Percentiles rank a stretch among this genome's conserved stretches.
Evolutionary conservation across 352 stramenopile species (phyloP).

Genomic region (Blastocystis sp.): DNA sequence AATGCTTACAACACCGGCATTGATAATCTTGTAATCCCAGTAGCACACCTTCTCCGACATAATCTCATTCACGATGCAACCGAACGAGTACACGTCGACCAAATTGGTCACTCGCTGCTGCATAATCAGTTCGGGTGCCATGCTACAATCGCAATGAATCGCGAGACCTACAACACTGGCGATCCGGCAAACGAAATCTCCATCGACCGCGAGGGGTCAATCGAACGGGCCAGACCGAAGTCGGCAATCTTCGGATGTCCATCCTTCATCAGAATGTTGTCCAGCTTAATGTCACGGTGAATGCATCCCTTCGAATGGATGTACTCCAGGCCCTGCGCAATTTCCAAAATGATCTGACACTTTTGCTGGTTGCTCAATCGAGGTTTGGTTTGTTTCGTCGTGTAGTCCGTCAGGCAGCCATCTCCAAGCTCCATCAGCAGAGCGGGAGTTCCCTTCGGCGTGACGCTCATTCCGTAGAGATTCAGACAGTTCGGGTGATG

Average conservation of each 20-base stretch:
- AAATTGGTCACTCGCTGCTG: background rate
- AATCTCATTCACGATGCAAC: conserved; percentile 44
- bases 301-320: conserved; percentile 8
- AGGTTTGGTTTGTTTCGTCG: background rate
- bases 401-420: background rate
- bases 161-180: background rate
- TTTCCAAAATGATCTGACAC: conserved; percentile 15
- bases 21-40: background rate
- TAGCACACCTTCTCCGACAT: background rate
- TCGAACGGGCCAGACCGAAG: background rate
- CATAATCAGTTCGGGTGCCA: conserved; percentile 19
- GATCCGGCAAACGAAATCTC: background rate
- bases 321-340: conserved; percentile 10
- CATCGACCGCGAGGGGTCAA: background rate
- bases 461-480: background rate
- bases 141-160: background rate
- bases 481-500: background rate
- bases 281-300: conserved; percentile 22
- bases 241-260: conserved; percentile 38
- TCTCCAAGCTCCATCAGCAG: conserved; percentile 7
- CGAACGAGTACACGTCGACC: conserved; percentile 31
- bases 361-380: conserved; percentile 7
- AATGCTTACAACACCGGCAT: background rate
- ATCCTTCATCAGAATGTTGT: conserved; percentile 52
- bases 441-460: background rate